Evolutionary conservation across 306 rosid species (phyloP), one percentile per base, ranked within the genome.

Genomic region (Vigna nakashimae): DNA sequence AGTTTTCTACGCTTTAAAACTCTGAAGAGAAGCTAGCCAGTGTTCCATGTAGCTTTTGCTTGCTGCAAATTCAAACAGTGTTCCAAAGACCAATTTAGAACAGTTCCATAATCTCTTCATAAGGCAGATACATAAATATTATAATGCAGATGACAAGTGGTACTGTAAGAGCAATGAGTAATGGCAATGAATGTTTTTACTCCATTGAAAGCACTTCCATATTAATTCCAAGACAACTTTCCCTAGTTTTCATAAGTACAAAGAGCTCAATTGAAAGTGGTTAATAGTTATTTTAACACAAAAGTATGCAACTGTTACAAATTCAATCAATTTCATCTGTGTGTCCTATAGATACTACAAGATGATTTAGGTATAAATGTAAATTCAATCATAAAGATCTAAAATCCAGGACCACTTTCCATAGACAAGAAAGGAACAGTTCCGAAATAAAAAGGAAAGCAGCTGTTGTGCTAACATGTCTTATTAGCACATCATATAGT

Each of bases 1-100:
- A 51, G 76, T 75, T 73, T 38, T 73, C 75, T 85, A 86, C 16
- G 85, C 86, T 53, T 83, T 78, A 51, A 85, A 82, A 78, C 70
- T 93, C 85, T 81, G 90, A 74, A 89, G 82, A 75, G 91, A 90
- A 73, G 91, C 88, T 48, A 91, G 85, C 92, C 88, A 90, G 50
- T 86, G 88, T 75, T 89, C 89, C 86, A 93, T 64, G 75, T 86
- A 86, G 59, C 83, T 88, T 85, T 85, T 87, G 82, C 92, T 79
- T 55, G 84, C 98, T 91, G 94, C 90, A 83, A 49, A 69, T 75
- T 75, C 80, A 86, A 84, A 10, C 62, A 71, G 42, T 55, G 59
- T 40, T 58, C 55, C 52, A 57, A 58, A 70, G 22, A 77, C 5
- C 53, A 55, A 78, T 9, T 83, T 26, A 82, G 84, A 49, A 66